Evolutionary conservation across 352 stramenopile species (phyloP).

Genomic region (Phytopythium aichiense): DNA sequence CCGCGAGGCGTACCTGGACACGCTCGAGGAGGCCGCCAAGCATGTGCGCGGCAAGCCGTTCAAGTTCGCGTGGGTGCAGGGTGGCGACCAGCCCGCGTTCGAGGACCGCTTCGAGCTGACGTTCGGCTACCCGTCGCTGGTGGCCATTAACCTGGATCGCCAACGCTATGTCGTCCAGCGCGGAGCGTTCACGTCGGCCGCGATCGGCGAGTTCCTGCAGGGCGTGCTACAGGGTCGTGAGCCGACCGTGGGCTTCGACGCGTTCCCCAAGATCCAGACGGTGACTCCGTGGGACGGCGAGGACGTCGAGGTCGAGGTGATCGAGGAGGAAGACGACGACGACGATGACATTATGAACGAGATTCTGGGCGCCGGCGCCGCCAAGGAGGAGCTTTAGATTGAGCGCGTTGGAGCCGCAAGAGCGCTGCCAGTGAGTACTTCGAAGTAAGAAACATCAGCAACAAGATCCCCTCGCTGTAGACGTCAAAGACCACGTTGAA

Average conservation of each 20-base stretch:
- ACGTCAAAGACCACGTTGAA: not conserved
- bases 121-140: constrained; percentile 89
- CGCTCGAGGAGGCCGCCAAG: constrained; percentile 79
- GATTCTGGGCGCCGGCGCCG: constrained; percentile 44
- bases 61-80: constrained; percentile 90
- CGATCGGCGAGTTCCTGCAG: constrained; percentile 73
- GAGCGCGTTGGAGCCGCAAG: not conserved
- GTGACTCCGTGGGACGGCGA: constrained; percentile 79
- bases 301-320: constrained; percentile 64
- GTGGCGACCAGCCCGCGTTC: constrained; percentile 77
- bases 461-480: not conserved
- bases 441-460: not conserved
- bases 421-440: not conserved
- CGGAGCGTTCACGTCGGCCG: constrained; percentile 57
- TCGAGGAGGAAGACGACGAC: constrained; percentile 81
- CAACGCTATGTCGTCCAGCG: constrained; percentile 83
- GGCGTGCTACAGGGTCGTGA: constrained; percentile 68
- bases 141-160: constrained; percentile 86
- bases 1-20: constrained; percentile 82
- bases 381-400: constrained; percentile 80
- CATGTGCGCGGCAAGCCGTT: constrained; percentile 87
- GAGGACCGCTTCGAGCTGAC: constrained; percentile 87
- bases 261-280: constrained; percentile 57
- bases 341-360: constrained; percentile 88
- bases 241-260: constrained; percentile 52